Evolutionary conservation across 116 monocot species (phyloP).

Genomic region (Posidonia oceanica): DNA sequence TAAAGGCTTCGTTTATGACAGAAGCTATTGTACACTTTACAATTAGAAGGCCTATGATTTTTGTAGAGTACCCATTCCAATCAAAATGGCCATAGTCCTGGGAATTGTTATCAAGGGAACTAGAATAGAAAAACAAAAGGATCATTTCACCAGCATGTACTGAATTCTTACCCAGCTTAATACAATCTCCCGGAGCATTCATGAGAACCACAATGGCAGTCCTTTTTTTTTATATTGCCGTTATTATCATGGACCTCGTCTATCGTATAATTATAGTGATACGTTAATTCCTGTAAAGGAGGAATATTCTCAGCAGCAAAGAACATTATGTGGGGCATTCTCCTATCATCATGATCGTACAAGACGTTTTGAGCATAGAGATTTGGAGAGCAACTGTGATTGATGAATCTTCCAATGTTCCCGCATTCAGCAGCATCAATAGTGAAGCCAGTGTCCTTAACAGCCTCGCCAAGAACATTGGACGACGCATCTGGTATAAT

Average conservation of each 20-base stretch:
- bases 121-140: too few relatives aligned
- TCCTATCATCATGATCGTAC: conserved; percentile 58
- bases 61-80: too few relatives aligned
- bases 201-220: conserved; percentile 37
- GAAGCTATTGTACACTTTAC: too few relatives aligned
- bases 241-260: conserved; percentile 38
- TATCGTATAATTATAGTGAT: conserved; percentile 53
- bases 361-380: conserved; percentile 59
- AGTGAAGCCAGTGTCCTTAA: conserved; percentile 32
- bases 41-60: too few relatives aligned
- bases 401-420: conserved; percentile 55
- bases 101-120: too few relatives aligned
- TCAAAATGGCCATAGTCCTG: too few relatives aligned
- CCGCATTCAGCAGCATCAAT: conserved; percentile 49
- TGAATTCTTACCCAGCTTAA: background rate
- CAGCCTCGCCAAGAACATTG: conserved; percentile 5
- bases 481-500: conserved; percentile 29
- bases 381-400: conserved; percentile 59
- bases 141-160: too few relatives aligned
- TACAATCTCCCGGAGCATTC: conserved; percentile 53
- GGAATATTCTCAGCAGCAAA: conserved; percentile 56
- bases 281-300: conserved; percentile 43
- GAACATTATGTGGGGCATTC: conserved; percentile 46
- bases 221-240: conserved; percentile 38
- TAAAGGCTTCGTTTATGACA: too few relatives aligned